Evolutionary conservation across 106 monocot species (phyloP).

Genomic region (Platanthera zijinensis): DNA sequence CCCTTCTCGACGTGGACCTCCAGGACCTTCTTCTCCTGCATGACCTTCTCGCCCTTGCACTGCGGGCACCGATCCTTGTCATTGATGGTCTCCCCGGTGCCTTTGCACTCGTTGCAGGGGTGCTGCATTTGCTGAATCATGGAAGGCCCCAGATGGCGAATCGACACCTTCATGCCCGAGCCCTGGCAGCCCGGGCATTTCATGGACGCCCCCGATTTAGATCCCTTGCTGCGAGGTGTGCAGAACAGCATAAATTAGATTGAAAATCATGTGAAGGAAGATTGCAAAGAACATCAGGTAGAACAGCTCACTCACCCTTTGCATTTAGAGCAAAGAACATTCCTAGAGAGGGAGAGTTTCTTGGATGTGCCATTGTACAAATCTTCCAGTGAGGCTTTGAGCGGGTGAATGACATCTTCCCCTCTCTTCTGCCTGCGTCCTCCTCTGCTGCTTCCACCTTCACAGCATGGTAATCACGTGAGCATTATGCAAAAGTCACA

Average conservation of each 20-base stretch:
- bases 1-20: constrained; percentile 91
- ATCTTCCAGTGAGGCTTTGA: constrained; percentile 84
- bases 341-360: constrained; percentile 87
- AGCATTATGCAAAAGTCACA: no score
- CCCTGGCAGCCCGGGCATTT: constrained; percentile 79
- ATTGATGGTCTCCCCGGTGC: constrained; percentile 75
- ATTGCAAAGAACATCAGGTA: not conserved
- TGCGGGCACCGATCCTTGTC: constrained; percentile 76
- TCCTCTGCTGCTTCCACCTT: constrained; percentile 73
- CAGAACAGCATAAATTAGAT: not conserved
- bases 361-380: constrained; percentile 87
- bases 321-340: constrained; percentile 78
- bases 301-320: constrained; percentile 50
- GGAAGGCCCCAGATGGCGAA: constrained; percentile 72
- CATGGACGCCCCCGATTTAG: constrained; percentile 89
- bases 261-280: not conserved
- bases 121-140: constrained; percentile 99
- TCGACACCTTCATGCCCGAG: constrained; percentile 85
- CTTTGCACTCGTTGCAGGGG: constrained; percentile 87
- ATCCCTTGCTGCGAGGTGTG: constrained; percentile 50
- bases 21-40: constrained; percentile 87
- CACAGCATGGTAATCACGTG: no score
- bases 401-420: constrained; percentile 80
- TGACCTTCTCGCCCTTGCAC: constrained; percentile 93
- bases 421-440: constrained; percentile 90